phyloP scores from a whole-genome alignment of 495 filamentous ascomycete genomes.

The Hypomontagnella monticulosa region DNA sequence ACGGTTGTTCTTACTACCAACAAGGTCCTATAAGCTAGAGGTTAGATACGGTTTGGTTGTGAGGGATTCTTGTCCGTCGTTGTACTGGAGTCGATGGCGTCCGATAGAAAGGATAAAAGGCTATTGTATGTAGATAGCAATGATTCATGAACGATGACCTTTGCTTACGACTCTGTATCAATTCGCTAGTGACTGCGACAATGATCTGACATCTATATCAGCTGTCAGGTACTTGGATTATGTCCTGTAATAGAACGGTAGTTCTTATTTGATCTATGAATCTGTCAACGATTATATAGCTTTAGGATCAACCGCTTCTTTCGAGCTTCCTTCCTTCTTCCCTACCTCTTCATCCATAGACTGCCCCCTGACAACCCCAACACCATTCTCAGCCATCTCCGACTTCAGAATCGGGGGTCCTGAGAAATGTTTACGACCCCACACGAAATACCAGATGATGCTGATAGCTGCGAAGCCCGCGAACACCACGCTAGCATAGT shows the following conservation, averaged over 20 bases:
- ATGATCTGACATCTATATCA: too few relatives aligned
- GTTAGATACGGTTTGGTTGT: not conserved
- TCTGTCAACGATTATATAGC: constrained; percentile 1
- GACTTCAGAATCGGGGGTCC: constrained; percentile 66
- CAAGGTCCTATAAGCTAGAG: constrained; percentile 10
- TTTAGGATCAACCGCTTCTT: constrained; percentile 23
- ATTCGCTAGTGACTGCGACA: not conserved
- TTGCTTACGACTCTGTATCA: not conserved
- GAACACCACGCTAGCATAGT: constrained; percentile 71
- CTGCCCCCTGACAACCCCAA: constrained; percentile 39
- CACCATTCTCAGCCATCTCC: constrained; percentile 44
- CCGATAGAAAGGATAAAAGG: not conserved
- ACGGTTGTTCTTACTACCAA: constrained; percentile 18
- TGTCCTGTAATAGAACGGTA: not conserved
- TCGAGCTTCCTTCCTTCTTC: constrained; percentile 24
- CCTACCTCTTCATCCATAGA: constrained; percentile 37
- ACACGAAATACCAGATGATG: constrained; percentile 70
- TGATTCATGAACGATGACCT: constrained; percentile 24
- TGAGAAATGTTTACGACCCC: constrained; percentile 72
- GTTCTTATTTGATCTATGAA: constrained; percentile 7
- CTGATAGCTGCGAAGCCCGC: constrained; percentile 66
- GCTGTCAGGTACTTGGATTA: not conserved
- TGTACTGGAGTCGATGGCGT: not conserved
- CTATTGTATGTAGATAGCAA: not conserved
- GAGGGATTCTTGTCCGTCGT: not conserved